phyloP scores from a whole-genome alignment of 176 grass and related monocot species.

The Triticum urartu region DNA sequence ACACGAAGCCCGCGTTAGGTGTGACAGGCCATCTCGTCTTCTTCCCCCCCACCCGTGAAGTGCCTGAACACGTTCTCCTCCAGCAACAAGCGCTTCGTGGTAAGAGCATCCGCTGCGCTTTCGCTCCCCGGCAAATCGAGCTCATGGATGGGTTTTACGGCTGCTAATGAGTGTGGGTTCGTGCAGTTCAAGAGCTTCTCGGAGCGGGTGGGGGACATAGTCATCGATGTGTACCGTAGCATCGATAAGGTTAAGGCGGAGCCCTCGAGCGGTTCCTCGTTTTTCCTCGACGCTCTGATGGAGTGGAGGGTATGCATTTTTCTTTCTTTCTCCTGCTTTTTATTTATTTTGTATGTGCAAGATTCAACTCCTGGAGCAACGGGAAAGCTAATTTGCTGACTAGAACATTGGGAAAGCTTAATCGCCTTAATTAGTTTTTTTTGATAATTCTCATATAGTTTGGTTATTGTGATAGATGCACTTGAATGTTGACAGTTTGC shows the following conservation, averaged over 20 bases:
- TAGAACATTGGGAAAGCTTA: constrained; percentile 11
- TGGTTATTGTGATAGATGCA: not conserved
- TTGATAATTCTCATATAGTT: not conserved
- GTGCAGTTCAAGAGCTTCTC: constrained; percentile 92
- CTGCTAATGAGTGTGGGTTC: constrained; percentile 13
- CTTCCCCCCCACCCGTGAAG: constrained; percentile 48
- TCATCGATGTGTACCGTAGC: constrained; percentile 83
- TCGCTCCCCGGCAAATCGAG: constrained; percentile 10
- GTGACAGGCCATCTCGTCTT: not conserved
- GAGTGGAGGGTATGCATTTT: constrained; percentile 71
- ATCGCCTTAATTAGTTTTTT: not conserved
- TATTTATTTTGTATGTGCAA: not conserved
- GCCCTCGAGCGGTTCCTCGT: constrained; percentile 76
- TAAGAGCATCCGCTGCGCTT: constrained; percentile 27
- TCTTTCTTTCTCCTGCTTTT: not conserved
- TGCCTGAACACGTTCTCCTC: constrained; percentile 69
- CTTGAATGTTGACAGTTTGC: not conserved
- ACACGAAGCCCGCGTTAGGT: not conserved
- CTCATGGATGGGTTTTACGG: not conserved
- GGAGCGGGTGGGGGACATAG: constrained; percentile 74
- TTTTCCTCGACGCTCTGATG: constrained; percentile 68
- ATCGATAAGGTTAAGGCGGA: constrained; percentile 64
- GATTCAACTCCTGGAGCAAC: not conserved
- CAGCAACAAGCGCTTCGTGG: constrained; percentile 75
- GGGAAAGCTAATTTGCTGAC: not conserved